phyloP scores from a whole-genome alignment of 805 yeast genomes.

The Nakazawaea molendinolei region DNA sequence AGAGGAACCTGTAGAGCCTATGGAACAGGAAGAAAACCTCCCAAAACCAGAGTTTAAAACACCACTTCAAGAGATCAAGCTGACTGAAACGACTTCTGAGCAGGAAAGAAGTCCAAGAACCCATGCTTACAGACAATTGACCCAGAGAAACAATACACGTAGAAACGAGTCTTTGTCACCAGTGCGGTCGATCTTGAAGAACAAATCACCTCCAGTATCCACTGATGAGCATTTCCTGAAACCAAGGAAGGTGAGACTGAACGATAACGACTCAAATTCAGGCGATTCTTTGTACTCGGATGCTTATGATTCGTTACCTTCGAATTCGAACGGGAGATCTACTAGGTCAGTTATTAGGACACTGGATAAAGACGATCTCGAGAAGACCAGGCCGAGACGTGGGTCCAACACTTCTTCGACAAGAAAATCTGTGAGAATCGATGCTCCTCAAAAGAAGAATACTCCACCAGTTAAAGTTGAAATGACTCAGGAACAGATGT shows the following conservation, averaged over 20 bases:
- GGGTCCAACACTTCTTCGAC: conserved; percentile 10
- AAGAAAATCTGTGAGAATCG: conserved; percentile 10
- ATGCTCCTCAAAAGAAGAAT: neutral
- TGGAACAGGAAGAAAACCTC: conserved; percentile 5
- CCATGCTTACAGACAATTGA: conserved; percentile 4
- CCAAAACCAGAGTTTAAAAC: neutral
- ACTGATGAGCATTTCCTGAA: neutral
- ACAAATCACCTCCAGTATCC: conserved; percentile 4
- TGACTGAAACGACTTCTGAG: neutral
- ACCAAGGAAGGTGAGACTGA: neutral
- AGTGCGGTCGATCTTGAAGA: conserved; percentile 17
- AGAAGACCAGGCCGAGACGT: neutral
- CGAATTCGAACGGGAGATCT: neutral
- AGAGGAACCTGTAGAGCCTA: conserved; percentile 1
- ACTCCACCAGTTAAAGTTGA: conserved; percentile 2
- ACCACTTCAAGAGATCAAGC: neutral
- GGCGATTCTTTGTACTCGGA: conserved; percentile 18
- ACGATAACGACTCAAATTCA: conserved; percentile 15
- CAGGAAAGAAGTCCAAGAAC: neutral
- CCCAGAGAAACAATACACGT: conserved; percentile 1
- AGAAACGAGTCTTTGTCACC: conserved; percentile 14
- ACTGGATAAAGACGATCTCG: neutral
- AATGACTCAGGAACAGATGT: conserved; percentile 43
- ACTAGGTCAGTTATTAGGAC: neutral
- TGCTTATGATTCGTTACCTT: conserved; percentile 15